Percentiles rank a stretch among this genome's conserved stretches.
These are phyloP conservation scores for Russula olivacea DNA, from an alignment of 768 basidiomycete species.

Conservation along the genomic window DNA sequence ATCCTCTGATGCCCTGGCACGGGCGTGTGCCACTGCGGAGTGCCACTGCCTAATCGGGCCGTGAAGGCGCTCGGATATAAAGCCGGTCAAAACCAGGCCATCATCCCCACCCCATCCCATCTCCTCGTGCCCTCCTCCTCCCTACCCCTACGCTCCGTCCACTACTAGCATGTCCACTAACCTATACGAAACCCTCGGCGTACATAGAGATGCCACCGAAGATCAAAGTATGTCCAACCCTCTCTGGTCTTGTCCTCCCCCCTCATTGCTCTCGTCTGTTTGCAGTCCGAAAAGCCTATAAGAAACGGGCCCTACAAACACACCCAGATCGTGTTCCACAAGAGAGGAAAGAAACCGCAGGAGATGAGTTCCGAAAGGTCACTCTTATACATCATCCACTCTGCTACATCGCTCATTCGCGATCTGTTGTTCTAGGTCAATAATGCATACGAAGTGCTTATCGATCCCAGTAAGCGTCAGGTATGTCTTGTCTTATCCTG, in stretches of 20 bases:
- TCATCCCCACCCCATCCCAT: background rate
- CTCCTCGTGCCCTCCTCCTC: slow-evolving; percentile 8
- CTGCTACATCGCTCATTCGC: slow-evolving; percentile 13
- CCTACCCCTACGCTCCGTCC: background rate
- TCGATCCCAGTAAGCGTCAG: slow-evolving; percentile 52
- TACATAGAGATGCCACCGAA: slow-evolving; percentile 47
- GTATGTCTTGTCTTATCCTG: slow-evolving; percentile 32
- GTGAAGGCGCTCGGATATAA: background rate
- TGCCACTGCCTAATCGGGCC: background rate
- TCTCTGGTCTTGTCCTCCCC: background rate
- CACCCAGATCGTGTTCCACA: slow-evolving; percentile 69
- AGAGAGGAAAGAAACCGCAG: slow-evolving; percentile 52
- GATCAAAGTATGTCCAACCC: slow-evolving; percentile 53
- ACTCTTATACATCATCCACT: slow-evolving; percentile 25
- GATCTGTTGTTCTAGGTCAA: slow-evolving; percentile 44
- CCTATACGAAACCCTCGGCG: slow-evolving; percentile 60
- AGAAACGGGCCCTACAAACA: slow-evolving; percentile 60
- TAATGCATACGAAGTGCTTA: slow-evolving; percentile 73
- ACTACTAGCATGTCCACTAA: slow-evolving; percentile 42
- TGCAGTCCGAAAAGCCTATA: slow-evolving; percentile 75
- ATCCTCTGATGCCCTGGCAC: too few relatives aligned
- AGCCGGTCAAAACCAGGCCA: slow-evolving; percentile 3
- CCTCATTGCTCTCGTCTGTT: background rate
- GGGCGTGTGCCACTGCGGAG: background rate
- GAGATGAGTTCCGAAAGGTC: slow-evolving; percentile 51